Evolutionary conservation across 176 grass and related monocot genomes (phyloP), one percentile per base, ranked within the genome.

Genomic region (Avena eriantha): DNA sequence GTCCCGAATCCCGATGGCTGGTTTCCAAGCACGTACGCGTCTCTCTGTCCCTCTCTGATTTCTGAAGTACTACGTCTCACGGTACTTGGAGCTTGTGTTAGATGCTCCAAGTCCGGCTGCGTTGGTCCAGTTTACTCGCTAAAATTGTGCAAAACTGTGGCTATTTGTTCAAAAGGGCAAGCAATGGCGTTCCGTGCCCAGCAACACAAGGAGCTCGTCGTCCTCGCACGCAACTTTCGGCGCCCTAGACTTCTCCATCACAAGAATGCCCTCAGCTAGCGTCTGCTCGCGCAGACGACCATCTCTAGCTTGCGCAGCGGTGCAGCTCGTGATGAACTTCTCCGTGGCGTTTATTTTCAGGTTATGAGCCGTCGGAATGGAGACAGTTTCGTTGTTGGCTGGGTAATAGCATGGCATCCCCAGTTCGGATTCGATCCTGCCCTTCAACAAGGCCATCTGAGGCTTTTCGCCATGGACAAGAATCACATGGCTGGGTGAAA

Each of bases 391-490:
- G 21, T 96, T 90, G 79, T 98, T 98, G 67, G 92, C 96, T 41
- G 96, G 96, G 73, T 88, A 94, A 65, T 82, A 90, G 73, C 93
- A 98, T 39, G 83, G 81, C 76, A 92, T 98, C 41, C 86, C 75
- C 60, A 96, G 76, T 83, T 98, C 93, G 8, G 90, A 92, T 83
- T 96, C 90, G 14, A 98, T 92, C 75, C 80, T 90, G 71, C 91
- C 91, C 84, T 90, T 95, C 61, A 98, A 86, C 16, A 71, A 89
- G 80, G 92, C 92, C 96, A 98, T 98, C 69, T 94, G 91, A 58
- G 96, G 93, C 79, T 91, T 98, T 88, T 98, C 96, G 16, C 96
- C 96, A 54, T 98, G 96, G 56, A 96, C 96, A 57, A 98, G 88
- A 84, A 98, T 90, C 77, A 96, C 93, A 88, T 98, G 90, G 19